Evolutionary conservation across 768 basidiomycete species (phyloP), one percentile per base, ranked within the genome.

Genomic region (Dioszegia aurantiaca): DNA sequence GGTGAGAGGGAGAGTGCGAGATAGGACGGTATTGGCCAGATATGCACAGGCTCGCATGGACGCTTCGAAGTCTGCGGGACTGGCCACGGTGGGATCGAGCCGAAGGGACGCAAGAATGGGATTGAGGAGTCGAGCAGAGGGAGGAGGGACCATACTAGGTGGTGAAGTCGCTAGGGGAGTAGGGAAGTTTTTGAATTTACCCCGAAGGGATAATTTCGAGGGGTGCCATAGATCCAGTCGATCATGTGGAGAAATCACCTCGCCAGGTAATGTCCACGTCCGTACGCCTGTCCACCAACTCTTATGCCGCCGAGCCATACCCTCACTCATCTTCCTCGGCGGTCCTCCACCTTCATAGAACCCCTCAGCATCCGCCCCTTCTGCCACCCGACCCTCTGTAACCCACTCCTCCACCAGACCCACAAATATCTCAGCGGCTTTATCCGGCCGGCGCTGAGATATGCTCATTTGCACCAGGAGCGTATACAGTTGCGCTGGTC

Each of bases 401-500:
- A 75, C 70, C 77, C 77, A 77, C 57, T 77, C 77, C 51, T 77
- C 75, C 21, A 77, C 74, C 55, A 74, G 47, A 30, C 70, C 77
- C n/a, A 70, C 75, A 48, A 63, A 76, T 0, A 77, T 64, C 47
- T 67, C 62, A 0, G 77, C 73, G 1, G 77, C 77, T 4, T 62
- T 42, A 41, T 75, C 72, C 1, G 60, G 61, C 31, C 57, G 47
- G 27, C 49, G 54, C 23, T 56, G 44, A 23, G 10, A 21, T 19
- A 47, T 19, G 17, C 31, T 28, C 52, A 46, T 27, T n/a, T 46
- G 44, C 6, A 58, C 37, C 39, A 58, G 19, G 9, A 42, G 30
- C 17, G 21, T 37, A 36, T 58, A 58, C 11, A 61, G 46, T 42
- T 51, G n/a, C 12, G 31, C 19, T 0, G 57, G 59, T 12, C 59